Percentiles rank a stretch among this genome's conserved stretches.
Conservation (phyloP, 805 yeast genomes). For the Barnettozyma wickerhamii region DNA sequence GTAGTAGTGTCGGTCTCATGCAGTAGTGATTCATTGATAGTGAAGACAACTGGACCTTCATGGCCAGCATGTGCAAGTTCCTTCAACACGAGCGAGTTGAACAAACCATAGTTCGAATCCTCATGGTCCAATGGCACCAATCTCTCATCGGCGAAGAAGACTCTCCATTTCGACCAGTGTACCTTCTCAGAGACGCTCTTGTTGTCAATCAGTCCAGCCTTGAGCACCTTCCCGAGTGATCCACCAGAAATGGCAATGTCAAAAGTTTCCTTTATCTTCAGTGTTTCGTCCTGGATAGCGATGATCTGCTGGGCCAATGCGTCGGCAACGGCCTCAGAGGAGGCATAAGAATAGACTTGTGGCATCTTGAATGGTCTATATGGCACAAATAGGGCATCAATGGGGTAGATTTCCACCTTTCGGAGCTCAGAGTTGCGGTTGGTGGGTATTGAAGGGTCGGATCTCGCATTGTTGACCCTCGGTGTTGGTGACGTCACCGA, state of each 20-base stretch:
- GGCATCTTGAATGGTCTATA: slow-evolving; percentile 26
- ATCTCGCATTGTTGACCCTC: too few species aligned
- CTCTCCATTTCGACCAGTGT: slow-evolving; percentile 72
- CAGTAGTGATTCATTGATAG: slow-evolving; percentile 62
- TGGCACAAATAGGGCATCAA: too few species aligned
- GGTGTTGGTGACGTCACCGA: too few species aligned
- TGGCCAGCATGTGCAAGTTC: slow-evolving; percentile 34
- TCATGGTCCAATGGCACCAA: slow-evolving; percentile 75
- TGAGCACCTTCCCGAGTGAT: slow-evolving; percentile 67
- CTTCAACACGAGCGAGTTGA: slow-evolving; percentile 46
- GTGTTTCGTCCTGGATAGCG: slow-evolving; percentile 55
- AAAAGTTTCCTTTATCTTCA: slow-evolving; percentile 44
- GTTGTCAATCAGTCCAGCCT: slow-evolving; percentile 62
- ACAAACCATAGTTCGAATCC: slow-evolving; percentile 83
- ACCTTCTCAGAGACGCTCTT: slow-evolving; percentile 37
- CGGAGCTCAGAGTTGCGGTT: too few species aligned
- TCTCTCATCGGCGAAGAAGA: slow-evolving; percentile 89
- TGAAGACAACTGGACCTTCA: slow-evolving; percentile 52
- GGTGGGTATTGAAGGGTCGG: too few species aligned
- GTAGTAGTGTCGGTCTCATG: slow-evolving; percentile 48
- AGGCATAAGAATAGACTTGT: slow-evolving; percentile 37
- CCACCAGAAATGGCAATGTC: slow-evolving; percentile 89
- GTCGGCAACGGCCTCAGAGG: slow-evolving; percentile 55
- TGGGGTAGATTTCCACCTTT: too few species aligned
- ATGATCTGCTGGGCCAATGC: slow-evolving; percentile 64